Evolutionary conservation across 2,329 filamentous ascomycete genomes (phyloP).

Genomic region (Pseudogymnoascus sp.): DNA sequence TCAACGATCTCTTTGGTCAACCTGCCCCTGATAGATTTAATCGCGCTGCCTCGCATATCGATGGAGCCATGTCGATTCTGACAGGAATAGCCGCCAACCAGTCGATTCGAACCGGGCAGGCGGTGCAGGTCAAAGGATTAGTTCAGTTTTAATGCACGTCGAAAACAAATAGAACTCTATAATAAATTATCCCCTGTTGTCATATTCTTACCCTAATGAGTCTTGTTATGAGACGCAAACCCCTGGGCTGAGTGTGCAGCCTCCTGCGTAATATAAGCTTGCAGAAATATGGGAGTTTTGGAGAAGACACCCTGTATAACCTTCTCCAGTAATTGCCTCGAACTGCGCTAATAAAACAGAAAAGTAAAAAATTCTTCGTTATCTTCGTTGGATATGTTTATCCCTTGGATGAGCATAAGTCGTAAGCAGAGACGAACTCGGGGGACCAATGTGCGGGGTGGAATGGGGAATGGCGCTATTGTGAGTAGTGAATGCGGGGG

Average conservation of each 20-base stretch:
- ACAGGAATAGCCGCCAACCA: conserved; percentile 51
- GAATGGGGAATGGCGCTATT: neutral
- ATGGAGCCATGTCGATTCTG: conserved; percentile 49
- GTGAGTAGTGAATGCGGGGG: neutral
- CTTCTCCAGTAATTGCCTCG: neutral
- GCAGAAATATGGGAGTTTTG: neutral
- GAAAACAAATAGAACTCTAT: neutral
- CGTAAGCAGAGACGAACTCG: neutral
- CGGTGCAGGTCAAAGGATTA: conserved; percentile 43
- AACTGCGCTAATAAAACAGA: neutral
- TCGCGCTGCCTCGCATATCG: conserved; percentile 48
- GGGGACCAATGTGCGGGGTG: neutral
- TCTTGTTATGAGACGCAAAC: too few species aligned
- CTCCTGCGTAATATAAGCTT: neutral
- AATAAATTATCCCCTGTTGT: neutral
- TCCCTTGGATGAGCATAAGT: neutral
- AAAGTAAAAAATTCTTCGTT: neutral
- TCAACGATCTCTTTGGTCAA: conserved; percentile 50
- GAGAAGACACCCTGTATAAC: neutral
- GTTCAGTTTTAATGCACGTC: conserved; percentile 12
- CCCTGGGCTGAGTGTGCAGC: neutral
- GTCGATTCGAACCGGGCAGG: conserved; percentile 48
- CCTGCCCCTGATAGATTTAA: conserved; percentile 42
- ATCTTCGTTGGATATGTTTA: neutral
- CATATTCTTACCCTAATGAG: neutral